phyloP scores from a whole-genome alignment of 768 basidiomycete genomes.

The Russula griseocarnosa region DNA sequence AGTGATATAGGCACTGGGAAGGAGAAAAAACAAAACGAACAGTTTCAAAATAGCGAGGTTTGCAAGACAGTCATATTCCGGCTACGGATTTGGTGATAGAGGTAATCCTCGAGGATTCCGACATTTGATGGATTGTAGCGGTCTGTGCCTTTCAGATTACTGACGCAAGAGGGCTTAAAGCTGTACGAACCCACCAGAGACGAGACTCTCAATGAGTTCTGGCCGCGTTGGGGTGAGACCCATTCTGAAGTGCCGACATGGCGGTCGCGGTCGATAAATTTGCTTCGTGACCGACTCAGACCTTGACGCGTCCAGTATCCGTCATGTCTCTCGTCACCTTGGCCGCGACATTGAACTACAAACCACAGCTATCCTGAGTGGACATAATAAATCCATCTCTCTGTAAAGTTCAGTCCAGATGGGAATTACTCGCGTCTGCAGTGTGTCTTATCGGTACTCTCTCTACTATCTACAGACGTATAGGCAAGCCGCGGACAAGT shows the following conservation, averaged over 20 bases:
- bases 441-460: slow-evolving; percentile 45
- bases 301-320: not conserved
- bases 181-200: slow-evolving; percentile 74
- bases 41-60: slow-evolving; percentile 94
- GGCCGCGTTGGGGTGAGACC: slow-evolving; percentile 76
- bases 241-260: slow-evolving; percentile 58
- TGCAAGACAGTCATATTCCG: slow-evolving; percentile 93
- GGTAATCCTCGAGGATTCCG: slow-evolving; percentile 90
- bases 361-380: slow-evolving; percentile 61
- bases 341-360: slow-evolving; percentile 47
- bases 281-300: not conserved
- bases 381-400: slow-evolving; percentile 83
- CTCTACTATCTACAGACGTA: slow-evolving; percentile 32
- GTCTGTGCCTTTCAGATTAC: slow-evolving; percentile 48
- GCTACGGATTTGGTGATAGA: slow-evolving; percentile 88
- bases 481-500: slow-evolving; percentile 77
- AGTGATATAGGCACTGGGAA: slow-evolving; percentile 2
- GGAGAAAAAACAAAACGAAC: slow-evolving; percentile 41
- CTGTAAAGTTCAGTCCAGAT: slow-evolving; percentile 85
- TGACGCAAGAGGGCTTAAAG: not conserved
- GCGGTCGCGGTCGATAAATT: slow-evolving; percentile 5
- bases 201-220: slow-evolving; percentile 85
- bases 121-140: slow-evolving; percentile 97
- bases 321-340: slow-evolving; percentile 5
- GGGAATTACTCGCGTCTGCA: slow-evolving; percentile 77